Base-by-base conservation (phyloP, 2,329 filamentous ascomycete genomes). In the Trichoderma koningiopsis region DNA sequence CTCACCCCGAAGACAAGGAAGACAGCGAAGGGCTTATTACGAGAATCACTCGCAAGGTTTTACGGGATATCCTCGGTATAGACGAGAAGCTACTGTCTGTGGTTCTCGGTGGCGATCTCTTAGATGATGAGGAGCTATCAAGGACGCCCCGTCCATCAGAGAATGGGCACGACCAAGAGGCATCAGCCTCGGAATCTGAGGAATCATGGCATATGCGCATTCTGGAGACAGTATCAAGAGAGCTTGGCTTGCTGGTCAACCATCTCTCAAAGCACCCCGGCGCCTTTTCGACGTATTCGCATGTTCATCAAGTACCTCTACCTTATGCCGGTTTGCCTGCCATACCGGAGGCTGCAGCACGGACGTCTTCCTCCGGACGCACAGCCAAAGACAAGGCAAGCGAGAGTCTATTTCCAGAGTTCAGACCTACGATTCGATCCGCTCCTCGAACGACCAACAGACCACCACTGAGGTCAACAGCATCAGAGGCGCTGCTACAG, bases 1-100 rank as follows among this genome's bases (percentile, higher is more conserved):
- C 59, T 43, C 63, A 70, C 7, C 57, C 87, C 33, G 84, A 88
- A 68, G 82, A 84, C 43, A 78, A 80, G 1, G 76, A 80, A 14
- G 79, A 83, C 5, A 83, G 85, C 53, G 89, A 93, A 72, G 90
- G 91, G 0, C 87, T 96, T 73, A 93, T 93, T 88, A 89, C 90
- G 71, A 88, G 91, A 13, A 88, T 98, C 61, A 97, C 95, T 3
- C 88, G 92, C 69, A 93, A 90, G 75, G 91, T 98, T 33, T 93
- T 99, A 74, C 88, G 90, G 64, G 94, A 97, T 76, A 82, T 99
- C 55, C 92, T 98, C 77, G 95, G 95, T 10, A 92, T 99, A 68
- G 94, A 98, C 74, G 93, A 97, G 72, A 87, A 88, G 61, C 84
- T 96, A 24, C 85, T 99, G 10, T 92, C 92, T 0, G 89, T 97